These are phyloP conservation scores for Cardiospermum halicacabum DNA, from an alignment of 345 rosid genomes.

Conservation along the genomic window DNA sequence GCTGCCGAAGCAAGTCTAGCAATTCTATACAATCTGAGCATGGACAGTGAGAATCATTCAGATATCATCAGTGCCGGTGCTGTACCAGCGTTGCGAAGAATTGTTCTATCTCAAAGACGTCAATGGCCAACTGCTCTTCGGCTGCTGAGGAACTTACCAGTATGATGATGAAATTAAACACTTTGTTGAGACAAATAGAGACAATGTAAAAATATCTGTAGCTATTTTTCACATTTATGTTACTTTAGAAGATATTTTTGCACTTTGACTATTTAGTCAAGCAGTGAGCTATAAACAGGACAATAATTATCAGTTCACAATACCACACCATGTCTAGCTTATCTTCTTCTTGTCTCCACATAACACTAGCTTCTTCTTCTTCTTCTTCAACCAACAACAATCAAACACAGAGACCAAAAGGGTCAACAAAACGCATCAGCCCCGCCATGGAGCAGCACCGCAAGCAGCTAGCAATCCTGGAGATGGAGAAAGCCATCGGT, in stretches of 20 bases:
- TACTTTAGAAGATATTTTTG: too few species aligned
- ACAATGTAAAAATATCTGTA: neutral
- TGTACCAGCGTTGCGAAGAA: conserved; percentile 63
- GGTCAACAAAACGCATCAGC: neutral
- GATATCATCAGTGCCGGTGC: conserved; percentile 78
- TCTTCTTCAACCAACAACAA: conserved; percentile 11
- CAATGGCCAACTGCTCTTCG: conserved; percentile 74
- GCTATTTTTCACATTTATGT: neutral
- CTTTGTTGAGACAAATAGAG: neutral
- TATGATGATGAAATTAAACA: conserved; percentile 28
- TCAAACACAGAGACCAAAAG: conserved; percentile 10
- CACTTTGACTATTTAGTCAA: too few species aligned
- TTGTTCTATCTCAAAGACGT: conserved; percentile 56
- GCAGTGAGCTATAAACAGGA: too few species aligned
- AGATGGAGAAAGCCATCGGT: conserved; percentile 75
- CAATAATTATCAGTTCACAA: neutral
- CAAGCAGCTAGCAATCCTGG: conserved; percentile 39
- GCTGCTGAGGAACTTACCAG: conserved; percentile 60
- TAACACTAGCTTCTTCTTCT: conserved; percentile 24
- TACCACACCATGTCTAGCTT: conserved; percentile 26
- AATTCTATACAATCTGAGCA: conserved; percentile 68
- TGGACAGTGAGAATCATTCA: conserved; percentile 73
- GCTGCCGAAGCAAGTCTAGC: conserved; percentile 65
- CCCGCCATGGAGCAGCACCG: conserved; percentile 3
- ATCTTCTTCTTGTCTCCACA: conserved; percentile 25